Base-by-base conservation (phyloP, 495 filamentous ascomycete species). In the Saxophila tyrrhenica region DNA sequence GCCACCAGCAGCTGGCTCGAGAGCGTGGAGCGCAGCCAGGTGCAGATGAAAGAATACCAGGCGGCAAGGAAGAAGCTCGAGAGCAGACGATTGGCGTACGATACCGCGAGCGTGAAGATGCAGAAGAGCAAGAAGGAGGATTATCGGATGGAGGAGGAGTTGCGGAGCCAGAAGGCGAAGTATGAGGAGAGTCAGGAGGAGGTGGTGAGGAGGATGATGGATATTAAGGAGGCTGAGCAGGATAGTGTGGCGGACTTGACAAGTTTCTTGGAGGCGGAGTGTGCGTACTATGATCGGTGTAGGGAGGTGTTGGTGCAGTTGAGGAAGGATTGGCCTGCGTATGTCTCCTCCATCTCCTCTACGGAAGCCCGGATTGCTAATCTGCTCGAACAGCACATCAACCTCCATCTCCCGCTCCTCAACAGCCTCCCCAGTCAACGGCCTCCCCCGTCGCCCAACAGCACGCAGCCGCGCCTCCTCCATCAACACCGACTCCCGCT, bases 1-100 rank as follows among this genome's bases (percentile, higher is more conserved):
- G 87, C 89, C 55, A 95, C 84, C 25, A 77, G 81, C 47, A 86
- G 80, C 67, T 96, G 92, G 92, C 78, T 95, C 54, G 91, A 97
- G 69, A 87, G 86, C 11, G 69, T 95, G 47, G 92, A 97, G 65
- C 75, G 91, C 57, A 92, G 86, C 11, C 69, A 95, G 53, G 84
- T 87, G 25, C 90, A 94, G 77, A 88, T 97, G 87, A 97, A 95
- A 66, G 94, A 98, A 63, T 96, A 96, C 57, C 89, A 95, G 79
- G 87, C 77, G 56, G 81, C 92, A 46, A 84, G 90, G 58, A 96
- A 91, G 78, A 98, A 96, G 80, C 83, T 98, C 42, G 92, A 98
- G 65, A 84, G 73, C 57, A 84, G 92, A 25, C 82, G 92, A 54
- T 73, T 97, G 56, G 89, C 89, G 38, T 97, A 95, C 64, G 92